phyloP scores from a whole-genome alignment of 2,329 filamentous ascomycete genomes.

The Nigrospora osmanthi region DNA sequence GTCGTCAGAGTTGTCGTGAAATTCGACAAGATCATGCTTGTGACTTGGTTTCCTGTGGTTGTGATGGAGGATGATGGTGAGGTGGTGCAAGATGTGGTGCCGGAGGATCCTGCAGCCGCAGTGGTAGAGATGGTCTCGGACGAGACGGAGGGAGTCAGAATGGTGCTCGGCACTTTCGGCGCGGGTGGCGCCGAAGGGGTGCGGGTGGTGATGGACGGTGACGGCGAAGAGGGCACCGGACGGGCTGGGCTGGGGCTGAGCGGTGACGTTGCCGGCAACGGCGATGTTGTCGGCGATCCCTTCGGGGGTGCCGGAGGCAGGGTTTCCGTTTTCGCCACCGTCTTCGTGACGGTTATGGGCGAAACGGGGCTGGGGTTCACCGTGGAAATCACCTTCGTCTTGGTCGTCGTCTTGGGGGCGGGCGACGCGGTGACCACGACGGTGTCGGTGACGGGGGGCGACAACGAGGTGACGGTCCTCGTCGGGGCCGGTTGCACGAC shows the following conservation, averaged over 20 bases:
- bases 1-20: not conserved
- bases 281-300: too few species aligned
- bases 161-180: not conserved
- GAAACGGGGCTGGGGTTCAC: not conserved
- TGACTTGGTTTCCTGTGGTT: not conserved
- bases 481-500: slow-evolving; percentile 22
- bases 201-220: too few species aligned
- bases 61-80: not conserved
- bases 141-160: not conserved
- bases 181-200: not conserved
- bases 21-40: not conserved
- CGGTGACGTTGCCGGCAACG: too few species aligned
- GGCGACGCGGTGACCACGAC: slow-evolving; percentile 15
- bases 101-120: not conserved
- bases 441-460: slow-evolving; percentile 19
- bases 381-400: not conserved
- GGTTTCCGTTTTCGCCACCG: not conserved
- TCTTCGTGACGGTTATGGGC: not conserved
- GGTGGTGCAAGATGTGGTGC: not conserved
- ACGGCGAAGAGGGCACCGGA: too few species aligned
- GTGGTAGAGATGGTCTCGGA: not conserved
- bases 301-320: not conserved
- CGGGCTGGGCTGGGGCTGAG: too few species aligned
- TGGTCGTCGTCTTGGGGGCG: slow-evolving; percentile 6
- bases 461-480: slow-evolving; percentile 12